These are phyloP conservation scores for Diaporthe nobilis DNA, from an alignment of 2,329 filamentous ascomycete genomes.

Conservation along the genomic window DNA sequence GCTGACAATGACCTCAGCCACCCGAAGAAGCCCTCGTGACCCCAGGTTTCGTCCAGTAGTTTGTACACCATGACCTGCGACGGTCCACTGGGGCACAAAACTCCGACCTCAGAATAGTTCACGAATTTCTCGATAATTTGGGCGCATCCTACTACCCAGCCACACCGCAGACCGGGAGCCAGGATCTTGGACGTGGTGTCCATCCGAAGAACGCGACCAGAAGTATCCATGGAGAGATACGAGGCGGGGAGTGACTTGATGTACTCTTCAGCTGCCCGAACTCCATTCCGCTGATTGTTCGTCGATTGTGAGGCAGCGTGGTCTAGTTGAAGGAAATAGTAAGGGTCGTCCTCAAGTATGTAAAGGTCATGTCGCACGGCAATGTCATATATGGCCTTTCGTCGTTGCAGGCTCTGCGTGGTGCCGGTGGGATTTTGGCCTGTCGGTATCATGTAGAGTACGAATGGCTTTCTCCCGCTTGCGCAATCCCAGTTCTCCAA, in stretches of 20 bases:
- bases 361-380: slow-evolving; percentile 79
- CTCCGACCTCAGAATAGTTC: slow-evolving; percentile 45
- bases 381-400: slow-evolving; percentile 74
- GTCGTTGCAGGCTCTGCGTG: slow-evolving; percentile 72
- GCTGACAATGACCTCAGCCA: slow-evolving; percentile 48
- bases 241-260: slow-evolving; percentile 44
- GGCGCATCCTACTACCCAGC: slow-evolving; percentile 49
- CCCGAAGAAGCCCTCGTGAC: slow-evolving; percentile 48
- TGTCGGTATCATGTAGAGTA: slow-evolving; percentile 80
- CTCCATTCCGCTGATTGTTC: not conserved
- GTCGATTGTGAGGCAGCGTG: too few relatives aligned
- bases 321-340: slow-evolving; percentile 79
- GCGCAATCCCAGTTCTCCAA: slow-evolving; percentile 75
- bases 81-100: slow-evolving; percentile 45
- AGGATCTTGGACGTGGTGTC: slow-evolving; percentile 52
- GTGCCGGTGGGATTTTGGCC: slow-evolving; percentile 84
- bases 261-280: not conserved
- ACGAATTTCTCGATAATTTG: slow-evolving; percentile 49
- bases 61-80: slow-evolving; percentile 51
- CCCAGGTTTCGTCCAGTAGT: slow-evolving; percentile 50
- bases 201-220: slow-evolving; percentile 50
- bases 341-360: slow-evolving; percentile 82
- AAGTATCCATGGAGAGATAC: slow-evolving; percentile 52
- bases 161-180: slow-evolving; percentile 49
- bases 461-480: slow-evolving; percentile 73